Evolutionary conservation across 106 monocot species (phyloP).

Genomic region (Dendrobium catenatum): DNA sequence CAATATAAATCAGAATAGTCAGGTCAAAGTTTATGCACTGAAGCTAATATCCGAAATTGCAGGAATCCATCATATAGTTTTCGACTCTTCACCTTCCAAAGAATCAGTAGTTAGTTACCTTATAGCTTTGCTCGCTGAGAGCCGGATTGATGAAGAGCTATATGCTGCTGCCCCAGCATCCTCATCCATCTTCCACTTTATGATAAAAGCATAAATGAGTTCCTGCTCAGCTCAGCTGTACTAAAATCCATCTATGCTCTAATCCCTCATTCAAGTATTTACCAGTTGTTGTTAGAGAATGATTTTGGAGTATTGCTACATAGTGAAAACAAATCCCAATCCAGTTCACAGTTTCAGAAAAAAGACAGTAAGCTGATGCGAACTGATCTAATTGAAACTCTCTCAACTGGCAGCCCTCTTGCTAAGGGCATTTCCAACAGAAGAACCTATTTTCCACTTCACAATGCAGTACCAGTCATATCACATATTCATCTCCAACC

Average conservation of each 20-base stretch:
- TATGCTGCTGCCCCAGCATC: constrained; percentile 8
- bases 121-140: background rate
- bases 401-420: constrained; percentile 11
- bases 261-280: background rate
- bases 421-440: background rate
- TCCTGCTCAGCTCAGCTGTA: background rate
- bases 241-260: constrained; percentile 10
- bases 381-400: constrained; percentile 9
- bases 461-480: too few relatives aligned
- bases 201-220: constrained; percentile 6
- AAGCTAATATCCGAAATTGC: constrained; percentile 10
- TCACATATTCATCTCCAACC: too few relatives aligned
- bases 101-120: background rate
- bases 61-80: background rate
- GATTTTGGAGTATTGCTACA: constrained; percentile 4
- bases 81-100: background rate
- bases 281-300: constrained; percentile 3
- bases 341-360: constrained; percentile 5
- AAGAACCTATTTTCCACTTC: too few relatives aligned
- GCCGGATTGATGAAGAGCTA: background rate
- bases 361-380: background rate
- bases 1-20: background rate
- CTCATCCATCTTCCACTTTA: constrained; percentile 1
- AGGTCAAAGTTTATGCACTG: constrained; percentile 3
- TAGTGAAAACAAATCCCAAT: background rate